Conservation (phyloP, 768 basidiomycete species). For the Mycena crocata region DNA sequence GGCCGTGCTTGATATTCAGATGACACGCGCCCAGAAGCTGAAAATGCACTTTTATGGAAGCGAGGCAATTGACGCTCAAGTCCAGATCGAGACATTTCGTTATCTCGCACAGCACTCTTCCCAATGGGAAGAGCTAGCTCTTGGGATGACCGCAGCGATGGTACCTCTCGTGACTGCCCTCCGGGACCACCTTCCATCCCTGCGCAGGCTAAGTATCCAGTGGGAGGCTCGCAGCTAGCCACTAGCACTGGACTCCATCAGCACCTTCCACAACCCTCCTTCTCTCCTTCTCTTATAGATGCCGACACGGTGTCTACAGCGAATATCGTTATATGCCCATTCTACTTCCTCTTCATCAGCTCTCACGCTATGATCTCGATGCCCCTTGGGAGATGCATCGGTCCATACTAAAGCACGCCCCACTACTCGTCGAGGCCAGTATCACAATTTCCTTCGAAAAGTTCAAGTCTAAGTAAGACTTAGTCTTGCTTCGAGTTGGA, state of each 20-base stretch:
- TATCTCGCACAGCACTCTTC: background rate
- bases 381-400: background rate
- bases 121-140: constrained; percentile 3
- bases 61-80: background rate
- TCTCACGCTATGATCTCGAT: constrained; percentile 8
- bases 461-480: no score
- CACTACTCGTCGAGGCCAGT: constrained; percentile 1
- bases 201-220: background rate
- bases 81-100: constrained; percentile 2
- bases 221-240: background rate
- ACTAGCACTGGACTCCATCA: background rate
- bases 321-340: background rate
- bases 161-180: background rate
- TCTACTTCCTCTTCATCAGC: background rate
- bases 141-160: background rate
- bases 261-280: background rate
- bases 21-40: background rate
- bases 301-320: background rate
- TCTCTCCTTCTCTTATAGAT: constrained; percentile 4
- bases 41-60: constrained; percentile 16
- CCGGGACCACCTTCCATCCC: background rate
- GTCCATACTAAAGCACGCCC: background rate
- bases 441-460: background rate
- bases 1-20: background rate
- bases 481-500: no score